phyloP scores from a whole-genome alignment of 345 rosid genomes.

The Lepidium sativum region DNA sequence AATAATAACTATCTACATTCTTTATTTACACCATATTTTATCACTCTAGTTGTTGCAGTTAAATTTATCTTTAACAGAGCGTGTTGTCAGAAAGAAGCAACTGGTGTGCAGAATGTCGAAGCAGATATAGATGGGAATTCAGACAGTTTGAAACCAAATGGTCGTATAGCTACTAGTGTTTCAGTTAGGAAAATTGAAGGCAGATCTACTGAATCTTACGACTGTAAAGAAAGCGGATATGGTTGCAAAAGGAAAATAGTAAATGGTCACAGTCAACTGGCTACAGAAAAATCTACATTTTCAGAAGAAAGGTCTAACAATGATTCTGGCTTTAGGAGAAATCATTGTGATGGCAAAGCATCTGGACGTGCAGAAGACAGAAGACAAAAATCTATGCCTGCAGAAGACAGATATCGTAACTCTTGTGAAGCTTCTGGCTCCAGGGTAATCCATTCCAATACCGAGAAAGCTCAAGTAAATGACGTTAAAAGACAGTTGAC shows the following conservation, averaged over 20 bases:
- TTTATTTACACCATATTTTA: conserved; percentile 3
- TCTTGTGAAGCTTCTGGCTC: conserved; percentile 20
- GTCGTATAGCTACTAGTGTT: conserved; percentile 14
- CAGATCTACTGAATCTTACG: conserved; percentile 1
- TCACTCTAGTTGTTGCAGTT: conserved; percentile 48
- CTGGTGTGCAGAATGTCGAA: conserved; percentile 20
- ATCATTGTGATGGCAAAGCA: conserved; percentile 10
- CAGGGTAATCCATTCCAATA: neutral
- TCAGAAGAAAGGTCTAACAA: conserved; percentile 17
- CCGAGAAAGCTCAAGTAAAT: conserved; percentile 1
- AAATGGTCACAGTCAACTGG: conserved; percentile 8
- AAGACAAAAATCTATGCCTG: conserved; percentile 23
- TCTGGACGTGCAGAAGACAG: conserved; percentile 10
- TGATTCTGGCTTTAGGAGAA: conserved; percentile 10
- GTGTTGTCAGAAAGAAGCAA: conserved; percentile 24
- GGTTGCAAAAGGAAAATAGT: conserved; percentile 17
- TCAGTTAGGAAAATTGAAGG: conserved; percentile 10
- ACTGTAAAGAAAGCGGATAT: conserved; percentile 6
- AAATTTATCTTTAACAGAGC: conserved; percentile 50
- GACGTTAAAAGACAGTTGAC: neutral
- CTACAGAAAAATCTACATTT: conserved; percentile 4
- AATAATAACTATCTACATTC: conserved; percentile 2
- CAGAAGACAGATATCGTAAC: neutral
- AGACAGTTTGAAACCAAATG: conserved; percentile 20
- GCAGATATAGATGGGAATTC: neutral